Evolutionary conservation across 148 eudicot species (phyloP).

Genomic region (Silene uniflora): DNA sequence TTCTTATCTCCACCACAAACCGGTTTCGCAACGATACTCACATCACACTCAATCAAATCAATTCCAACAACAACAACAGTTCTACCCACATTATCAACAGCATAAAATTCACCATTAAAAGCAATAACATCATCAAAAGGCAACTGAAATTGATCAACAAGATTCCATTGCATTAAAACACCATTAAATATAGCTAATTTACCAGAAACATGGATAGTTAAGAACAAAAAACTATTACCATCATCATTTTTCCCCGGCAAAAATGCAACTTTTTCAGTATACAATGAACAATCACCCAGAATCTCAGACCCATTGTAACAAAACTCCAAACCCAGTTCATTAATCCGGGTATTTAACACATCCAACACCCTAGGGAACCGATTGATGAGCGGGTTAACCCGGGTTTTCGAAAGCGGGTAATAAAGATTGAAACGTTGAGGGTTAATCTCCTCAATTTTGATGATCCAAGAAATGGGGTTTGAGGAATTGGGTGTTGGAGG

Average conservation of each 20-base stretch:
- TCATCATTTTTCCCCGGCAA: slow-evolving; percentile 17
- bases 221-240: slow-evolving; percentile 39
- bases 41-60: slow-evolving; percentile 12
- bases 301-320: slow-evolving; percentile 44
- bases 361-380: slow-evolving; percentile 40
- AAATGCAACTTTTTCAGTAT: slow-evolving; percentile 66
- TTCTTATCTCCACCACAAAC: slow-evolving; percentile 78
- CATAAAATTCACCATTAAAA: slow-evolving; percentile 50
- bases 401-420: slow-evolving; percentile 44
- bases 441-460: slow-evolving; percentile 54
- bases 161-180: slow-evolving; percentile 47
- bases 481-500: slow-evolving; percentile 1
- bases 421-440: slow-evolving; percentile 37
- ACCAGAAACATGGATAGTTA: slow-evolving; percentile 71
- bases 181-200: slow-evolving; percentile 53
- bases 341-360: slow-evolving; percentile 33
- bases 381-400: slow-evolving; percentile 29
- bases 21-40: slow-evolving; percentile 40
- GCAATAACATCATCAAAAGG: slow-evolving; percentile 70
- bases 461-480: slow-evolving; percentile 42
- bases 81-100: slow-evolving; percentile 61
- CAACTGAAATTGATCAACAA: slow-evolving; percentile 42
- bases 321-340: slow-evolving; percentile 57
- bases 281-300: slow-evolving; percentile 42
- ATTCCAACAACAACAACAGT: slow-evolving; percentile 36